Percentiles rank a stretch among this genome's conserved stretches.
These are phyloP conservation scores for Alternaria sp. DNA, from an alignment of 2,329 filamentous ascomycete species.

Conservation along the genomic window DNA sequence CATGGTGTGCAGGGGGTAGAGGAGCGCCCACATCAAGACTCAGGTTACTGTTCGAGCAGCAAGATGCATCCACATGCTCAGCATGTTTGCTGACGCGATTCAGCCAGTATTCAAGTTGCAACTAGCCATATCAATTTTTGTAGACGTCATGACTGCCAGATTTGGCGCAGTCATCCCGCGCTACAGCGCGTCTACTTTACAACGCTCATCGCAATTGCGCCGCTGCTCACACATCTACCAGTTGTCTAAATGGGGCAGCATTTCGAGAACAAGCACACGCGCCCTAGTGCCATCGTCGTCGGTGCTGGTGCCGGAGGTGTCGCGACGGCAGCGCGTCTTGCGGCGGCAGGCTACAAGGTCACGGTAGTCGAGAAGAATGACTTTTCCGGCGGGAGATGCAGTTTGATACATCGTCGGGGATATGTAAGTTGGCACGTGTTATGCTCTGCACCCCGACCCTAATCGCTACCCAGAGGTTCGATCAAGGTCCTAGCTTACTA, in stretches of 20 bases:
- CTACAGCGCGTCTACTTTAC: conserved; percentile 15
- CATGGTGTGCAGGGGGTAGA: conserved; percentile 7
- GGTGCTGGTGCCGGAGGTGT: conserved; percentile 77
- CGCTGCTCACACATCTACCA: not conserved
- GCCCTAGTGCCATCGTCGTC: conserved; percentile 48
- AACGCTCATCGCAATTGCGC: conserved; percentile 12
- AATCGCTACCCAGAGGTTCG: conserved; percentile 64
- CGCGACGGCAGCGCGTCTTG: conserved; percentile 74
- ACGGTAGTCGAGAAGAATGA: conserved; percentile 80
- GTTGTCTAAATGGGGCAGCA: conserved; percentile 22
- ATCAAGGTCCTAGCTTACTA: conserved; percentile 78
- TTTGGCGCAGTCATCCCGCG: conserved; percentile 18
- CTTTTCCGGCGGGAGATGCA: conserved; percentile 76
- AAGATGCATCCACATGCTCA: conserved; percentile 12
- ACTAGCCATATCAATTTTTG: conserved; percentile 18
- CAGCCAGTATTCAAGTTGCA: conserved; percentile 1
- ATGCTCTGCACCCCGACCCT: not conserved
- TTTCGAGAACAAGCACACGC: conserved; percentile 16
- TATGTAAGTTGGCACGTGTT: conserved; percentile 55
- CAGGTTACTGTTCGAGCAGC: not conserved
- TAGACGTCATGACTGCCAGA: conserved; percentile 29
- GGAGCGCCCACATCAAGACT: not conserved
- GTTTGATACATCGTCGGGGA: conserved; percentile 67
- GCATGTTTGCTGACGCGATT: conserved; percentile 1
- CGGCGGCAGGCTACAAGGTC: conserved; percentile 74